Evolutionary conservation across 2,329 filamentous ascomycete genomes (phyloP).

Genomic region (Phaeosphaeria sp.): DNA sequence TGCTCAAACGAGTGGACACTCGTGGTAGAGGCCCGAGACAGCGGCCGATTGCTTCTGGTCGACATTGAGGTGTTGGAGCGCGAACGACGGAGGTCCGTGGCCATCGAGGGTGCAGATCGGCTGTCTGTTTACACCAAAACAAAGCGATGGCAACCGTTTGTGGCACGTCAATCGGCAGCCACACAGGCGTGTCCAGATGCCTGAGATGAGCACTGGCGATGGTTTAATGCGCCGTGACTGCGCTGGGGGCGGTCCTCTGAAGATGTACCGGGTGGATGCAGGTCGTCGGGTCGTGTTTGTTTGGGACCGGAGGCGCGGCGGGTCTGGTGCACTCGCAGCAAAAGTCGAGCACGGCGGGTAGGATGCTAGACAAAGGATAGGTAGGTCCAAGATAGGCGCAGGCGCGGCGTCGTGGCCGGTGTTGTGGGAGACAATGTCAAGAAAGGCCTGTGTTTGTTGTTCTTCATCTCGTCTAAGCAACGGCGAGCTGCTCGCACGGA

Average conservation of each 20-base stretch:
- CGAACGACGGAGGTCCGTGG: slow-evolving; percentile 50
- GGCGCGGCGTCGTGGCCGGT: slow-evolving; percentile 24
- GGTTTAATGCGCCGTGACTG: background rate
- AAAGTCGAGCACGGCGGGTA: slow-evolving; percentile 14
- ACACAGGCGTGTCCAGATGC: background rate
- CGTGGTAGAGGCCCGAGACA: slow-evolving; percentile 58
- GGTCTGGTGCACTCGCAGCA: slow-evolving; percentile 13
- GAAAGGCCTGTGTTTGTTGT: slow-evolving; percentile 20
- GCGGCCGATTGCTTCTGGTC: slow-evolving; percentile 52
- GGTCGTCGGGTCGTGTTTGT: slow-evolving; percentile 20
- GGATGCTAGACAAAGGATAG: slow-evolving; percentile 23
- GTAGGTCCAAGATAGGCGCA: slow-evolving; percentile 23
- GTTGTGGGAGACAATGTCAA: slow-evolving; percentile 33
- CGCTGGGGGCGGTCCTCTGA: background rate
- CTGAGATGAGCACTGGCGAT: background rate
- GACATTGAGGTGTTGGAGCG: slow-evolving; percentile 56
- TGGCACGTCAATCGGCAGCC: background rate
- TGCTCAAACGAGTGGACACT: slow-evolving; percentile 53
- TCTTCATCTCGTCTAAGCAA: slow-evolving; percentile 29
- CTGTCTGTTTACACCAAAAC: slow-evolving; percentile 46
- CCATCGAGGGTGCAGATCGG: slow-evolving; percentile 36
- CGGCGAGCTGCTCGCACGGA: slow-evolving; percentile 13
- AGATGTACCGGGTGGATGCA: slow-evolving; percentile 4
- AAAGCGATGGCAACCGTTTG: slow-evolving; percentile 27
- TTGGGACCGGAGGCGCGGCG: slow-evolving; percentile 16